These are phyloP conservation scores for Moricandia moricandioides DNA, from an alignment of 345 rosid genomes.

Conservation along the genomic window DNA sequence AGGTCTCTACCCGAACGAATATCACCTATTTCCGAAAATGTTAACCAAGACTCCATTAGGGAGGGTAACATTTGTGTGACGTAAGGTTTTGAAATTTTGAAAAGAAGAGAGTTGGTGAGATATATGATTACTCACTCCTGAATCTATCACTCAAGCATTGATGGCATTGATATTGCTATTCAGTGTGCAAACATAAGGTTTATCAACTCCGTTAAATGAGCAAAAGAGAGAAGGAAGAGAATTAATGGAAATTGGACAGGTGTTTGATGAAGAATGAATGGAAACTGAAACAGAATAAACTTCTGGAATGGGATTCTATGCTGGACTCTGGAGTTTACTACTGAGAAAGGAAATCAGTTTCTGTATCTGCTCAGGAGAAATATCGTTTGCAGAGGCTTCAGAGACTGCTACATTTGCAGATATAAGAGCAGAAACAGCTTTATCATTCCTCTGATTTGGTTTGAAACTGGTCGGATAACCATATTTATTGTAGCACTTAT, in stretches of 20 bases:
- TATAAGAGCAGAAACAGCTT: background rate
- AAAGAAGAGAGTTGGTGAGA: too few species aligned
- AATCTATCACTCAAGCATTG: too few species aligned
- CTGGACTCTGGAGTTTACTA: background rate
- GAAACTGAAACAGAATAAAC: background rate
- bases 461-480: background rate
- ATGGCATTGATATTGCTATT: background rate
- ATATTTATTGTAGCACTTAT: background rate
- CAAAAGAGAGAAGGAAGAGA: background rate
- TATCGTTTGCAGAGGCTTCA: background rate
- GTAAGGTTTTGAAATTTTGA: too few species aligned
- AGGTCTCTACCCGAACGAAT: too few species aligned
- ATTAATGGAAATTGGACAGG: background rate
- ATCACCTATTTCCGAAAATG: too few species aligned
- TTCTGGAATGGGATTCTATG: background rate
- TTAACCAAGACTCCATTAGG: too few species aligned
- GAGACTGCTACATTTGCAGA: background rate
- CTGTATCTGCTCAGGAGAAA: background rate
- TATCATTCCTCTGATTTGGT: background rate
- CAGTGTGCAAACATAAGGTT: background rate
- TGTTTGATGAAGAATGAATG: background rate
- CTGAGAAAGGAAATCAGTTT: background rate
- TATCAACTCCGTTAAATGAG: background rate
- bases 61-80: too few species aligned
- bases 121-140: too few species aligned